phyloP scores from a whole-genome alignment of 176 grass and related monocot genomes.

The Phoenix dactylifera region DNA sequence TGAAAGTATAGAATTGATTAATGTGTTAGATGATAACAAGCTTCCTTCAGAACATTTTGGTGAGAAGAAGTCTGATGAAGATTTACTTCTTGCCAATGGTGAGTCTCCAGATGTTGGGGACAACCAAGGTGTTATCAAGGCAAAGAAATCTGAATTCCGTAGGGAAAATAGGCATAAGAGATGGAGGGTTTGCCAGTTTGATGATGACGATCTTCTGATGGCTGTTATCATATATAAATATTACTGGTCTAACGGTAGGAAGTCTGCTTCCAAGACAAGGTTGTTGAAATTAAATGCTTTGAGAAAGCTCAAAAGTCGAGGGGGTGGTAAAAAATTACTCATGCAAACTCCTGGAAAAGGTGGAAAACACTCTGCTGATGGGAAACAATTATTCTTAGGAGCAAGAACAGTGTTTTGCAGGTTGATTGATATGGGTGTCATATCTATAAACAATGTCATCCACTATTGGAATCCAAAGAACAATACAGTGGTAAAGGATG shows the following conservation, averaged over 20 bases:
- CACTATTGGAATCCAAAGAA: conserved; percentile 47
- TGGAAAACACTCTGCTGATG: conserved; percentile 21
- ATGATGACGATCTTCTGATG: conserved; percentile 60
- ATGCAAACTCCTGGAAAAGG: conserved; percentile 21
- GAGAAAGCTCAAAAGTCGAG: conserved; percentile 24
- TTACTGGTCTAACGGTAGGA: conserved; percentile 24
- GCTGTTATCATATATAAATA: conserved; percentile 47
- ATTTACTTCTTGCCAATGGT: not conserved
- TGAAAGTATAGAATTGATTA: too few species aligned
- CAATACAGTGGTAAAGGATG: conserved; percentile 51
- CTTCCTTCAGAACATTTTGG: too few species aligned
- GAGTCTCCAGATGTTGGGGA: conserved; percentile 11
- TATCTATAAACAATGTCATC: conserved; percentile 37
- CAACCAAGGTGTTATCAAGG: not conserved
- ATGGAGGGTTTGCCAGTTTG: conserved; percentile 23
- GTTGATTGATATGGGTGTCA: conserved; percentile 59
- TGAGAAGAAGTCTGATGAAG: too few species aligned
- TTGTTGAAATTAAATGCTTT: not conserved
- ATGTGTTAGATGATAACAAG: too few species aligned
- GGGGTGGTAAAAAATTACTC: conserved; percentile 26
- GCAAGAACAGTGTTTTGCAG: conserved; percentile 58
- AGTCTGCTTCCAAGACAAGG: conserved; percentile 14
- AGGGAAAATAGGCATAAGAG: conserved; percentile 20
- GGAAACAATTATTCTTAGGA: conserved; percentile 25
- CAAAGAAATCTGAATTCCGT: not conserved